A percentile compares a stretch with the other conserved stretches of the same genome.
phyloP scores from a whole-genome alignment of 495 filamentous ascomycete genomes.

The Aspergillus egyptiacus region DNA sequence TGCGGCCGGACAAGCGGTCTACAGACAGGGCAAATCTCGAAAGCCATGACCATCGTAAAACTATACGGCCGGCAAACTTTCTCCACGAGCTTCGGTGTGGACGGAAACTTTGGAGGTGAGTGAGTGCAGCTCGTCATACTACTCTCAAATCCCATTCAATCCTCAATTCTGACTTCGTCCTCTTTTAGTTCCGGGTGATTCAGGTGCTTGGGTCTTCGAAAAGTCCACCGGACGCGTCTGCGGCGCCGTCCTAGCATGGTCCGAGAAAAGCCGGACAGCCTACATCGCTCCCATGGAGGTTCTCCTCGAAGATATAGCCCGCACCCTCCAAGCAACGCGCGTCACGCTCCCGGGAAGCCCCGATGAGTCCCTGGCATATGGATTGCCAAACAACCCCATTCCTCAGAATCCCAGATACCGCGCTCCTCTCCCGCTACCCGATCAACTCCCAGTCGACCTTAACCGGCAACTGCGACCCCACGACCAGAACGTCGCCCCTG shows the following conservation, averaged over 20 bases:
- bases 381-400: slow-evolving; percentile 17
- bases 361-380: slow-evolving; percentile 24
- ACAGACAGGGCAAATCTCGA: slow-evolving; percentile 67
- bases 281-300: slow-evolving; percentile 96
- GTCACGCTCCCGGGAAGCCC: slow-evolving; percentile 37
- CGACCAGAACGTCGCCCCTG: slow-evolving; percentile 15
- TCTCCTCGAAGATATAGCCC: slow-evolving; percentile 74
- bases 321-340: slow-evolving; percentile 52
- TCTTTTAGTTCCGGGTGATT: slow-evolving; percentile 70
- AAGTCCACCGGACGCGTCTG: slow-evolving; percentile 72
- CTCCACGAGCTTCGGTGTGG: slow-evolving; percentile 74
- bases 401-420: slow-evolving; percentile 20
- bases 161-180: neutral
- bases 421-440: slow-evolving; percentile 18
- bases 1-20: slow-evolving; percentile 87
- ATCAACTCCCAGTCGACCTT: slow-evolving; percentile 36
- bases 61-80: slow-evolving; percentile 75
- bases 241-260: slow-evolving; percentile 87
- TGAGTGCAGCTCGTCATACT: slow-evolving; percentile 13
- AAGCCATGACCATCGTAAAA: slow-evolving; percentile 71
- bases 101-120: slow-evolving; percentile 62
- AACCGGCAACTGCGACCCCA: slow-evolving; percentile 21
- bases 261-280: slow-evolving; percentile 62
- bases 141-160: slow-evolving; percentile 1
- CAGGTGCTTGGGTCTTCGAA: slow-evolving; percentile 89